Percentiles rank a stretch among this genome's conserved stretches.
Evolutionary conservation across 805 yeast genomes (phyloP).

Genomic region (Candida peoriensis): DNA sequence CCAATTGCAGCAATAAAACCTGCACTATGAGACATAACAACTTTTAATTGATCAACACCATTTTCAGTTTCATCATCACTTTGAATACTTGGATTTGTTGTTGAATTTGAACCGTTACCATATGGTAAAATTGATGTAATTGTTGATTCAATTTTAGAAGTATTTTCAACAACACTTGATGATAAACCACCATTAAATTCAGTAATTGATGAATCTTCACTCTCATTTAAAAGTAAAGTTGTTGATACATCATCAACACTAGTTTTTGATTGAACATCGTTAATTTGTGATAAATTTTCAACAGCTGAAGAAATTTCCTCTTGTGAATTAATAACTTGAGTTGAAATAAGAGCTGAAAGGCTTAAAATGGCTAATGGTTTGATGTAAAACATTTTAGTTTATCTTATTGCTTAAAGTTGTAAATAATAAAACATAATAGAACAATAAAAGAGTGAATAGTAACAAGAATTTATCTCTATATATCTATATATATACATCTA

Average conservation of each 20-base stretch:
- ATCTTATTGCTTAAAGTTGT: no score
- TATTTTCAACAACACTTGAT: conserved; percentile 24
- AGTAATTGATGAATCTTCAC: conserved; percentile 29
- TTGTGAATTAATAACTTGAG: conserved; percentile 5
- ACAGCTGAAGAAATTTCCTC: conserved; percentile 22
- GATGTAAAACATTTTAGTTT: conserved; percentile 2
- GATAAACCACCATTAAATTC: neutral
- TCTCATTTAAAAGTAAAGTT: conserved; percentile 28
- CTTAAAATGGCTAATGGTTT: conserved; percentile 8
- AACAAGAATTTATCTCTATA: no score
- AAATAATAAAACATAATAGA: no score
- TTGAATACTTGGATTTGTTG: conserved; percentile 28
- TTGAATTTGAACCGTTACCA: conserved; percentile 16
- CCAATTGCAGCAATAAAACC: conserved; percentile 8
- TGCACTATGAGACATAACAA: conserved; percentile 2
- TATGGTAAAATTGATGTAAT: conserved; percentile 26
- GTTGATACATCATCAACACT: conserved; percentile 24
- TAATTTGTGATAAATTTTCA: conserved; percentile 15
- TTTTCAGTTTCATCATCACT: conserved; percentile 28
- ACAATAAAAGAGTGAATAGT: no score
- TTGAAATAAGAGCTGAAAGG: conserved; percentile 20
- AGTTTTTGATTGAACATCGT: conserved; percentile 18
- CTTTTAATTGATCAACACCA: conserved; percentile 3
- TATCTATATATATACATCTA: no score
- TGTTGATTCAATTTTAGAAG: conserved; percentile 17